phyloP scores from a whole-genome alignment of 495 filamentous ascomycete genomes.

The Podospora appendiculata region DNA sequence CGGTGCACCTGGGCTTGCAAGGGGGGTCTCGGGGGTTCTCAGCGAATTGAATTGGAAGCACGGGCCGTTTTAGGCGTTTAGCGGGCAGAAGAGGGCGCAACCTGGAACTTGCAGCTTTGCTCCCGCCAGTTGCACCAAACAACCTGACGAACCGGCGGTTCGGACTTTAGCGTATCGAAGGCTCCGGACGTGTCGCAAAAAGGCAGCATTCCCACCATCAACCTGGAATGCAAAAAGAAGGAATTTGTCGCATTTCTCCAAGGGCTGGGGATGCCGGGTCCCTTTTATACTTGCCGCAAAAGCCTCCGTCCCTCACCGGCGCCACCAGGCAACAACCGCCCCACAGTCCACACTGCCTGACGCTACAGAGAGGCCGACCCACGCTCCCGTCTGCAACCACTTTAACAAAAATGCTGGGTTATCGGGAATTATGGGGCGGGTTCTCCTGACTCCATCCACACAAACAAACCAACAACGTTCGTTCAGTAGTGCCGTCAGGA shows the following conservation, averaged over 20 bases:
- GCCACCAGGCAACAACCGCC: constrained; percentile 8
- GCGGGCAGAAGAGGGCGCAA: too few relatives aligned
- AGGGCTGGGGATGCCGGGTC: constrained; percentile 7
- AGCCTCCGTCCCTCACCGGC: constrained; percentile 2
- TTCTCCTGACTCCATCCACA: too few relatives aligned
- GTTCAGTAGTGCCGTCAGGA: too few relatives aligned
- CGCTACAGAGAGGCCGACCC: too few relatives aligned
- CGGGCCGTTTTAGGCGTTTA: too few relatives aligned
- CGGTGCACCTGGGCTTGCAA: not conserved
- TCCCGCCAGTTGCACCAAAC: not conserved
- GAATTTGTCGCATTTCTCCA: constrained; percentile 6
- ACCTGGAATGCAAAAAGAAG: not conserved
- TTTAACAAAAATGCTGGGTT: too few relatives aligned
- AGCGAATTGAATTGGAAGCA: too few relatives aligned
- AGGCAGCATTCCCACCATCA: constrained; percentile 1
- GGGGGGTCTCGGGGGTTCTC: not conserved
- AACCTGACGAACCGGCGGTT: not conserved
- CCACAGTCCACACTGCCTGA: too few relatives aligned
- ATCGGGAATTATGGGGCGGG: too few relatives aligned
- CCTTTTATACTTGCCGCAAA: constrained; percentile 22
- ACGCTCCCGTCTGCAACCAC: too few relatives aligned
- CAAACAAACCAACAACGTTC: too few relatives aligned
- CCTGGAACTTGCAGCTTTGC: not conserved
- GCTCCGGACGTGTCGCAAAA: constrained; percentile 5
- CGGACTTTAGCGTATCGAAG: constrained; percentile 17